These are phyloP conservation scores for Nitzschia sp. DNA, from an alignment of 108 stramenopile species.

Conservation along the genomic window DNA sequence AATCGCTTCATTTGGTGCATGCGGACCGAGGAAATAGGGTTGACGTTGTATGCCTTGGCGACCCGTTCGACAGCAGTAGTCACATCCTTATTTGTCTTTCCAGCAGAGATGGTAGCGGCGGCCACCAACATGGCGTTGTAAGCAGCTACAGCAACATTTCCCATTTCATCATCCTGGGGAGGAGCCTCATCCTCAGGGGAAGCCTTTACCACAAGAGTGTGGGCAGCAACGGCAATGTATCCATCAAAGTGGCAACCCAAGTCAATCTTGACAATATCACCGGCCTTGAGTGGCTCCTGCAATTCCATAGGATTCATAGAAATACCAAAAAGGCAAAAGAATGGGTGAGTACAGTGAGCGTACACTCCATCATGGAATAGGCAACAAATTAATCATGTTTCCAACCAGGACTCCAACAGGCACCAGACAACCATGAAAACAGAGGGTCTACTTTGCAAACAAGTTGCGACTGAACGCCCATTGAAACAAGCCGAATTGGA, in stretches of 20 bases:
- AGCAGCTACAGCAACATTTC: conserved; percentile 90
- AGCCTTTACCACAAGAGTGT: conserved; percentile 89
- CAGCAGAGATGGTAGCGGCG: conserved; percentile 85
- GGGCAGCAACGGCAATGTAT: conserved; percentile 96
- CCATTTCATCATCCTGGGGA: conserved; percentile 54
- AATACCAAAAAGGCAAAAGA: conserved; percentile 5
- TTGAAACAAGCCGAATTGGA: too few species aligned
- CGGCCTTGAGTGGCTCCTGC: conserved; percentile 82
- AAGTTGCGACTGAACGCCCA: too few species aligned
- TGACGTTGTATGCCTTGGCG: conserved; percentile 92
- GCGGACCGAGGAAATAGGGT: conserved; percentile 87
- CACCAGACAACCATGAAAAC: conserved; percentile 63
- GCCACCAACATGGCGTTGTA: conserved; percentile 97
- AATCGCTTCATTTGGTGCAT: conserved; percentile 99
- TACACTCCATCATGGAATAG: too few species aligned
- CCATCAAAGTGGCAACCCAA: conserved; percentile 99
- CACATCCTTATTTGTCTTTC: conserved; percentile 87
- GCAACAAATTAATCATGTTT: conserved; percentile 9
- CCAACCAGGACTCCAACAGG: conserved; percentile 22
- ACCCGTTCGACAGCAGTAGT: conserved; percentile 91
- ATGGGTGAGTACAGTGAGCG: background rate
- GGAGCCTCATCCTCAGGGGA: conserved; percentile 44
- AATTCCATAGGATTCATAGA: background rate
- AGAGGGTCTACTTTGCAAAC: conserved; percentile 46
- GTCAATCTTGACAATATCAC: conserved; percentile 99